Evolutionary conservation across 225 moss, liverwort and hornwort species (phyloP).

Genomic region (Polytrichum commune): DNA sequence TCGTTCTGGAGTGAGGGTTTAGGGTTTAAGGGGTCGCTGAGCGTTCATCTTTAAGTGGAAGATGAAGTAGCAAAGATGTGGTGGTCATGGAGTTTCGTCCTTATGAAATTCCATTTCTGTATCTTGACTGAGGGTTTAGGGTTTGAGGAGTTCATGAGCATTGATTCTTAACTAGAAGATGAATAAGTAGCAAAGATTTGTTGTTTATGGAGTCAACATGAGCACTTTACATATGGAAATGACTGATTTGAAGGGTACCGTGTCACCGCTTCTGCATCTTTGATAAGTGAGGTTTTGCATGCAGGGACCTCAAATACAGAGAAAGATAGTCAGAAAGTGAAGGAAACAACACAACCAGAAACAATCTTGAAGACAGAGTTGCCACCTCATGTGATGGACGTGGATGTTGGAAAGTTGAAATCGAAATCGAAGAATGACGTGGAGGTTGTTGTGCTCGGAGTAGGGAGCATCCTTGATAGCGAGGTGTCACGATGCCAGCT

Average conservation of each 20-base stretch:
- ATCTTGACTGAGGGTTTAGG: background rate
- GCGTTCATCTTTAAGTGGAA: background rate
- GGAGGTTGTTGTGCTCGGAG: slow-evolving; percentile 81
- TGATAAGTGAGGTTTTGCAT: slow-evolving; percentile 12
- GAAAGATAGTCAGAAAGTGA: background rate
- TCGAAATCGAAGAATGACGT: slow-evolving; percentile 19
- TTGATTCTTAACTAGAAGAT: too few relatives aligned
- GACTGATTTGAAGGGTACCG: slow-evolving; percentile 3
- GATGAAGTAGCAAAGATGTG: background rate
- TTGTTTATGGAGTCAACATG: too few relatives aligned
- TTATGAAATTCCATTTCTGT: too few relatives aligned
- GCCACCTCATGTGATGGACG: slow-evolving; percentile 7
- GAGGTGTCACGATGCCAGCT: slow-evolving; percentile 94
- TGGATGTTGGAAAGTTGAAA: background rate
- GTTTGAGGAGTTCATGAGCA: slow-evolving; percentile 10
- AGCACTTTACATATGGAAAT: background rate
- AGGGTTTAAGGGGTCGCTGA: background rate
- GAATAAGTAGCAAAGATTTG: too few relatives aligned
- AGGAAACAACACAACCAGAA: background rate
- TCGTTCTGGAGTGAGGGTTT: background rate
- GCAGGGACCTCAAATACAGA: slow-evolving; percentile 27
- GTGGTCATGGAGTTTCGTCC: too few relatives aligned
- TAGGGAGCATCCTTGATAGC: slow-evolving; percentile 76
- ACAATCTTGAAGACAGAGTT: background rate
- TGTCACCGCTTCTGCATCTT: slow-evolving; percentile 7